Base-by-base conservation (phyloP, 164 flowering plant species). In the Tinospora cordifolia region DNA sequence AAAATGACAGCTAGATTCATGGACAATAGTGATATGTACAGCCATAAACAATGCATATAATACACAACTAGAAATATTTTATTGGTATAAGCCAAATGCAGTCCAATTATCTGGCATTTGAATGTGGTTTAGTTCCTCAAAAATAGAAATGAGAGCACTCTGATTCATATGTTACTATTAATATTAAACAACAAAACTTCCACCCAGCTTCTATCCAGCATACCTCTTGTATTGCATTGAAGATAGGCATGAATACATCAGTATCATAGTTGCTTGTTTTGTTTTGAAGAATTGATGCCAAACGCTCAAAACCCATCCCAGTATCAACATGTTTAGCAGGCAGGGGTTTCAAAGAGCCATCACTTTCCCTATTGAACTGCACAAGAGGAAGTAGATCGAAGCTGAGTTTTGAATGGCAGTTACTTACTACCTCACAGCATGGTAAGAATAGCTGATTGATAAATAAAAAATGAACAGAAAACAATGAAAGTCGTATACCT, bases 281-380 rank as follows among this genome's bases (percentile, higher is more conserved):
- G 62, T 87, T 87, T 79, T 95, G 99, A 66, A 95, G 94, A 73
- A 92, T 83, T 34, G 98, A 91, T 38, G 98, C 91, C 75, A 92
- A 82, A 71, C 99, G 90, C 69, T 95, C 99, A 80, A 95, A 92
- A 63, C 99, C 99, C 98, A 95, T 44, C 49, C 99, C 98, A 71
- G 99, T 95, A 75, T 95, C 99, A 69, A 95, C 99, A 79, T 95
- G 99, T 84, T 95, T 95, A 36, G 97, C 89, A 68, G 99, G 98
- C 46, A 95, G 78, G 74, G 92, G 75, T 73, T 88, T 95, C n/a
- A 95, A 77, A 62, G 96, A 83, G 46, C 96, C 96, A 80, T 95
- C 98, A 78, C 74, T 76, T 83, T 95, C 99, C 82, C 99, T 76
- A 76, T 95, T 95, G 70, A 87, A 92, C 99, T 95, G 87, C 64